Evolutionary conservation across 257 asterid genomes (phyloP).

Genomic region (Solanum lignicaule): DNA sequence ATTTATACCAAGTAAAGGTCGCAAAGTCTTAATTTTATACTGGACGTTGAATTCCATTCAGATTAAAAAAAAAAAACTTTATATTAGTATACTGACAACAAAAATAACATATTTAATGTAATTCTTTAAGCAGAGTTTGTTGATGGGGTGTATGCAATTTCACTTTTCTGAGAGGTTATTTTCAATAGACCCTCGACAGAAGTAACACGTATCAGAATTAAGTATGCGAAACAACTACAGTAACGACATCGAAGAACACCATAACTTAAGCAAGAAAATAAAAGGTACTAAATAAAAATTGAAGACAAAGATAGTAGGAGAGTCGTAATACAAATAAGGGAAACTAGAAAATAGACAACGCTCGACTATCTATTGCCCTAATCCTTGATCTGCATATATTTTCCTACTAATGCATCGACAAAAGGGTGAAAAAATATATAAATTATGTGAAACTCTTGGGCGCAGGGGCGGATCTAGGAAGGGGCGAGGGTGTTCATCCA

Average conservation of each 20-base stretch:
- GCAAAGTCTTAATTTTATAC: neutral
- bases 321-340: neutral
- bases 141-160: neutral
- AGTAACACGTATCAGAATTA: neutral
- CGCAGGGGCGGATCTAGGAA: too few species aligned
- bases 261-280: too few species aligned
- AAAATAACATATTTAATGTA: neutral
- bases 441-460: neutral
- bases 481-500: neutral
- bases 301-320: neutral
- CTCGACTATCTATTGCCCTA: neutral
- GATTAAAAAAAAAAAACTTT: too few species aligned
- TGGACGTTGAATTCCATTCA: neutral
- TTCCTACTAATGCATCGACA: neutral
- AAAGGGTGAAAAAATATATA: neutral
- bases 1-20: neutral
- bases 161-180: neutral
- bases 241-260: neutral
- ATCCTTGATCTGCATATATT: neutral
- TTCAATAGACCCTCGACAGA: neutral
- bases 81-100: neutral
- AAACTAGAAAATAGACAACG: neutral
- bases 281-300: too few species aligned
- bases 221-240: too few species aligned
- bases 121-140: neutral